A percentile compares a stretch with the other conserved stretches of the same genome.
Conservation (phyloP, 2,329 filamentous ascomycete species). For the Cryphonectria naterciae region DNA sequence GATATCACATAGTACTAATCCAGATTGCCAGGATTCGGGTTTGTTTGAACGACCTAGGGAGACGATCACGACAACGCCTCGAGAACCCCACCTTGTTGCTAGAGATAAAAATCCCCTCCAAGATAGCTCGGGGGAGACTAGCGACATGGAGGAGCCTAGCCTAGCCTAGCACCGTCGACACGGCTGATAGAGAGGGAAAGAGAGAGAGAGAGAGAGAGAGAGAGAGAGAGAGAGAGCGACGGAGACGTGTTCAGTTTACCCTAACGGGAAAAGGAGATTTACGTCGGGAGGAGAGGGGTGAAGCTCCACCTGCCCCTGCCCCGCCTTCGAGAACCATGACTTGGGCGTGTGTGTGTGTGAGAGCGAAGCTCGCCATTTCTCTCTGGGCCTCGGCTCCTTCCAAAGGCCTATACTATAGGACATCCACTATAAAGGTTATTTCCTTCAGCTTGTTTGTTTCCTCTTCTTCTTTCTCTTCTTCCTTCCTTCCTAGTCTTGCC, state of each 20-base stretch:
- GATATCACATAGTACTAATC: neutral
- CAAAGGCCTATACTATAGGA: neutral
- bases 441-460: neutral
- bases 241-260: neutral
- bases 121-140: neutral
- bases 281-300: neutral
- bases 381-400: neutral
- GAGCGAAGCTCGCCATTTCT: neutral
- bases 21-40: neutral
- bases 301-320: neutral
- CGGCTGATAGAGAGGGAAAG: neutral
- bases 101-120: neutral
- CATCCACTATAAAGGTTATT: neutral
- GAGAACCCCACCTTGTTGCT: neutral
- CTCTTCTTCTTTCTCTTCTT: too few relatives aligned
- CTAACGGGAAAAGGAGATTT: neutral
- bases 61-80: neutral
- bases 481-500: too few relatives aligned
- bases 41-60: neutral
- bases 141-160: neutral
- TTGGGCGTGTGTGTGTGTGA: neutral
- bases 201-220: neutral
- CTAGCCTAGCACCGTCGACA: neutral
- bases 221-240: neutral
- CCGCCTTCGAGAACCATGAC: neutral